Evolutionary conservation across 805 yeast genomes (phyloP), one percentile per base, ranked within the genome.

Genomic region (Trichomonascus vanleenenianus): DNA sequence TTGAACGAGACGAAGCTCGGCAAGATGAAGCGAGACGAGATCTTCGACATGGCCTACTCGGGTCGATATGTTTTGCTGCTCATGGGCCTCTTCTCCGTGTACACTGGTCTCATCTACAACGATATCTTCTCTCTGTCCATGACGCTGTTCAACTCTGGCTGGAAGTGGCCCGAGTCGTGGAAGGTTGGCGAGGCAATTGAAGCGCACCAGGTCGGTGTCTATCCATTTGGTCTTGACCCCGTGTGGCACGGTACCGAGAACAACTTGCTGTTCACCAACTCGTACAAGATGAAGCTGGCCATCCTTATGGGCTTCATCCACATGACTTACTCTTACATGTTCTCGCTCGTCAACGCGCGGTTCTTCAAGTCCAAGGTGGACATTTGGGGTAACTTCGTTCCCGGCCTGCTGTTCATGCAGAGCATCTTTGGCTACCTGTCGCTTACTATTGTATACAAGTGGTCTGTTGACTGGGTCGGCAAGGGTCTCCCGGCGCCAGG

Each of bases 211-310:
- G 71, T 71, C 11, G 86, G 91, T 7, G 78, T 78, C 10, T 93
- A 93, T 60, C 69, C 81, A 3, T 70, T 93, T 61, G 99, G 99
- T 43, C 66, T 93, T 43, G 99, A 93, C 66, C 85, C 83, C 52
- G 85, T 83, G 9, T 93, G 99, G 99, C 99, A 93, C 65, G 96
- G 97, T 14, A 76, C 97, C 35, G 98, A 93, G 56, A 93, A 93
- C 68, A 81, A 82, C 43, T 73, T 93, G 57, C 67, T 94, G 48
- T 93, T 93, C 67, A 78, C 95, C 42, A 93, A 93, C 70, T 89
- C 97, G 2, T 93, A 86, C 70, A 93, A 93, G 73, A 93, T 93
- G 99, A 93, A 93, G 65, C 72, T 93, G 50, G 88, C 97, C 2
- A 83, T 93, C 47, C 72, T 93, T 54, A 83, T 93, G 89, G 99